phyloP scores from a whole-genome alignment of 768 basidiomycete genomes.

The Boletus insuetus region DNA sequence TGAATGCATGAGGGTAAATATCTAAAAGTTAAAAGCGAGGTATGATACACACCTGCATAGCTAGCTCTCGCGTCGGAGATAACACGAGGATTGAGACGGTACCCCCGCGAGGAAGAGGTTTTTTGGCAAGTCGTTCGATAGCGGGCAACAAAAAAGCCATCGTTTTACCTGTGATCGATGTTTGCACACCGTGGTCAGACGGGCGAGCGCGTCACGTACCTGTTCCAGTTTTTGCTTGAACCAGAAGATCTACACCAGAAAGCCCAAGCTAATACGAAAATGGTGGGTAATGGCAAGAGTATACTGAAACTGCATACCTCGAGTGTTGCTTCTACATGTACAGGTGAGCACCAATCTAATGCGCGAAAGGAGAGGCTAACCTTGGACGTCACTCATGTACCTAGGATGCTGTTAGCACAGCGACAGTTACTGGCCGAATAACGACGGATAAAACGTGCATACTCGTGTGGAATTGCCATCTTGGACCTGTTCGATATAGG shows the following conservation, averaged over 20 bases:
- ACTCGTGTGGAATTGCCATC: slow-evolving; percentile 43
- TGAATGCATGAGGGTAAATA: slow-evolving; percentile 35
- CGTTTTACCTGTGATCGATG: slow-evolving; percentile 50
- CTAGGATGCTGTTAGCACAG: slow-evolving; percentile 27
- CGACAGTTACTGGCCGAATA: slow-evolving; percentile 5
- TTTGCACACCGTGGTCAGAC: neutral
- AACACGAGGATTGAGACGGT: slow-evolving; percentile 61
- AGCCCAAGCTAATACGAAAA: slow-evolving; percentile 34
- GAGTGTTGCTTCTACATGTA: slow-evolving; percentile 39
- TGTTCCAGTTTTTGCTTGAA: slow-evolving; percentile 60
- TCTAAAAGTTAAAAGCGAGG: neutral
- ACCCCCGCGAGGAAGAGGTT: slow-evolving; percentile 28
- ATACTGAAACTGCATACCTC: slow-evolving; percentile 23
- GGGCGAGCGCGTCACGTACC: slow-evolving; percentile 36
- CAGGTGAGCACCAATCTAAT: neutral
- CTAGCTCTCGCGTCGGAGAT: slow-evolving; percentile 73
- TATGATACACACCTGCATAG: slow-evolving; percentile 56
- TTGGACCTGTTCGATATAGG: slow-evolving; percentile 41
- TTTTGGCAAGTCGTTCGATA: slow-evolving; percentile 58
- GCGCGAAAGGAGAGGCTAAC: slow-evolving; percentile 19
- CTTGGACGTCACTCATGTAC: slow-evolving; percentile 49
- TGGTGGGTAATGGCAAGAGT: slow-evolving; percentile 1
- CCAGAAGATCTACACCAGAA: slow-evolving; percentile 44
- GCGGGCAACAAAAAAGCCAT: slow-evolving; percentile 76
- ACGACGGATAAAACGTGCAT: slow-evolving; percentile 15